A percentile compares a stretch with the other conserved stretches of the same genome.
Conservation (phyloP, 2,329 filamentous ascomycete species). For the Daldinia eschscholtzii region DNA sequence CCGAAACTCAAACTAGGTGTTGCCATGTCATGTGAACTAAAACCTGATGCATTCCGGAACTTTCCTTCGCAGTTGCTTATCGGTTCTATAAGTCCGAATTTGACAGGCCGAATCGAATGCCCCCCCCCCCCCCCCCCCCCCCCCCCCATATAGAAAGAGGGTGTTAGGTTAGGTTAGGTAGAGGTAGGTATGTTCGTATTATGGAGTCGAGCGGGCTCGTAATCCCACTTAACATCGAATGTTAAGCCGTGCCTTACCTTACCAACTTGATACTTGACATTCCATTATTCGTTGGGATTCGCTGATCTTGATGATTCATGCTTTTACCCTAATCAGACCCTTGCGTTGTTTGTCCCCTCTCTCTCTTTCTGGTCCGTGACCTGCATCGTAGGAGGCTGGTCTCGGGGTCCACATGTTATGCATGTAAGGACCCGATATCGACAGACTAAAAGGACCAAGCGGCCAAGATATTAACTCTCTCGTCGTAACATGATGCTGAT, state of each 20-base stretch:
- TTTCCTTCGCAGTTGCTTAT: constrained; percentile 12
- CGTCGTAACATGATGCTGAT: background rate
- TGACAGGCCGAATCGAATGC: background rate
- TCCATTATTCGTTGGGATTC: background rate
- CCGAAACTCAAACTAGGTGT: constrained; percentile 25
- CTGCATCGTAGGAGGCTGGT: constrained; percentile 1
- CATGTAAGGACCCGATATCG: background rate
- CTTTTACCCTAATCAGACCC: background rate
- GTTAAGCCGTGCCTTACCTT: constrained; percentile 3
- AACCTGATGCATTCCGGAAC: constrained; percentile 15
- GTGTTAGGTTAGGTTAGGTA: too few species aligned
- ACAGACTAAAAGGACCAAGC: background rate
- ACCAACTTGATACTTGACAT: background rate
- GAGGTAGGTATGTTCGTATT: background rate
- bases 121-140: too few species aligned
- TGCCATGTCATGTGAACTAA: constrained; percentile 8
- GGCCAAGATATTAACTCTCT: background rate
- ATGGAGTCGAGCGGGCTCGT: background rate
- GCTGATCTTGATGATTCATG: background rate
- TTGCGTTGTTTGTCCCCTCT: constrained; percentile 7
- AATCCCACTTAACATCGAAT: constrained; percentile 6
- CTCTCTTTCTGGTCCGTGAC: background rate
- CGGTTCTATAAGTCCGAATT: background rate
- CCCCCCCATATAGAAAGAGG: too few species aligned
- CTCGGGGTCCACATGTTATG: constrained; percentile 1